Percentiles rank a stretch among this genome's conserved stretches.
These are phyloP conservation scores for Trichophyton schoenleinii DNA, from an alignment of 2,329 filamentous ascomycete species.

Conservation along the genomic window DNA sequence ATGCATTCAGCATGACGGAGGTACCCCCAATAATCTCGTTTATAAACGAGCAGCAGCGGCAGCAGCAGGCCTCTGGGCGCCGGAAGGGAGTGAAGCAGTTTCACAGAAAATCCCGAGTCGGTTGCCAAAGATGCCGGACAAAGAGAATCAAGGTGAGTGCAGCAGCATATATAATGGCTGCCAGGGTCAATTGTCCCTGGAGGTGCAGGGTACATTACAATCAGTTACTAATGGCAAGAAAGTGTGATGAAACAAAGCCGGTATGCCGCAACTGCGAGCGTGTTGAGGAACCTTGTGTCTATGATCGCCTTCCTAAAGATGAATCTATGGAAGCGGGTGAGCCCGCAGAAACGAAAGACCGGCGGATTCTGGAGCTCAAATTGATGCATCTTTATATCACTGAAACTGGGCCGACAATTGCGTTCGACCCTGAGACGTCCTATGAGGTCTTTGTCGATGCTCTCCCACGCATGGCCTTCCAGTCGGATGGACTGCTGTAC, in stretches of 20 bases:
- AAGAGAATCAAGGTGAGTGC: constrained; percentile 1
- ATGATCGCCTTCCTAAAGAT: background rate
- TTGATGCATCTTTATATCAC: constrained; percentile 5
- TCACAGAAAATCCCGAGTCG: constrained; percentile 1
- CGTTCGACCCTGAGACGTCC: background rate
- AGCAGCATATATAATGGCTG: no score
- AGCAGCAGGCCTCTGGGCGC: background rate
- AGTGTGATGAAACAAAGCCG: constrained; percentile 5
- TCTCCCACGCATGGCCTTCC: background rate
- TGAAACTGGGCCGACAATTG: constrained; percentile 1
- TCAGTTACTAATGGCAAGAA: background rate
- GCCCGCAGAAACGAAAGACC: background rate
- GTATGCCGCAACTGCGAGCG: background rate
- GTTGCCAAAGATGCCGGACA: constrained; percentile 2
- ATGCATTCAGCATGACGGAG: background rate
- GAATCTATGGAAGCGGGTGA: background rate
- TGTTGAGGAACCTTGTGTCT: background rate
- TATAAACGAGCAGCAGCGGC: background rate
- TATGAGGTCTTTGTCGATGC: background rate
- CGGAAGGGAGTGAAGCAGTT: background rate
- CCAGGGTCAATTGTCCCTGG: background rate
- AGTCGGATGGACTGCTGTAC: constrained; percentile 1
- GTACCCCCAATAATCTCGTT: background rate
- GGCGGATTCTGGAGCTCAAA: background rate
- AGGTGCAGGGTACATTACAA: background rate